Base-by-base conservation (phyloP, 495 filamentous ascomycete species). In the Hypomontagnella monticulosa region DNA sequence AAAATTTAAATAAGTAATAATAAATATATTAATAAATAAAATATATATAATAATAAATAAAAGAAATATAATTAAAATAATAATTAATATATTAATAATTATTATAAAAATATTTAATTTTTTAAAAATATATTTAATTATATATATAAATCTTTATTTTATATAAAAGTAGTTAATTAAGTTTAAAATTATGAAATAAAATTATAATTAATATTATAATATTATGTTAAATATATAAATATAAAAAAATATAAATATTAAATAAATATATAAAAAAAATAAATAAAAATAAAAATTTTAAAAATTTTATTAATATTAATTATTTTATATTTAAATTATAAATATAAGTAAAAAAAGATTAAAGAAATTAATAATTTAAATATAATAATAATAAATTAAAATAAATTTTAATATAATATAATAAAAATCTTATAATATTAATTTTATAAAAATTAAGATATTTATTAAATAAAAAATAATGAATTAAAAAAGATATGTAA, bases 371-470 rank as follows among this genome's bases (percentile, higher is more conserved):
- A 32, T 48, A 48, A 30, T 48, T n/a, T 27, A 32, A 32, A 15
- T 15, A 32, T 14, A 32, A 15, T 15, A 32, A 33, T 32, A 48
- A n/a, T 48, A 32, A 32, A n/a, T 33, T 14, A 11, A 48, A 32
- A 11, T 7, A n/a, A 32, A 48, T 32, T n/a, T n/a, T 48, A 32
- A n/a, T n/a, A 19, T 32, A 27, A 27, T 27, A 48, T 48, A 32
- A 48, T 48, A 48, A 48, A 32, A 14, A 42, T 3, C 11, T 15
- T 42, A 42, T 42, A 32, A 32, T 32, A 32, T 32, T 48, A 42
- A 48, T 32, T 48, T 14, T 48, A n/a, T 27, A 48, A 48, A 32
- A 32, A 32, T 27, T 6, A 27, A 47, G 0, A 12, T 14, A 15
- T 48, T 15, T 42, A 15, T 42, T 6, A 42, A 15, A 42, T 48